Conservation (phyloP, 768 basidiomycete genomes). For the Pleurotus cornucopiae region DNA sequence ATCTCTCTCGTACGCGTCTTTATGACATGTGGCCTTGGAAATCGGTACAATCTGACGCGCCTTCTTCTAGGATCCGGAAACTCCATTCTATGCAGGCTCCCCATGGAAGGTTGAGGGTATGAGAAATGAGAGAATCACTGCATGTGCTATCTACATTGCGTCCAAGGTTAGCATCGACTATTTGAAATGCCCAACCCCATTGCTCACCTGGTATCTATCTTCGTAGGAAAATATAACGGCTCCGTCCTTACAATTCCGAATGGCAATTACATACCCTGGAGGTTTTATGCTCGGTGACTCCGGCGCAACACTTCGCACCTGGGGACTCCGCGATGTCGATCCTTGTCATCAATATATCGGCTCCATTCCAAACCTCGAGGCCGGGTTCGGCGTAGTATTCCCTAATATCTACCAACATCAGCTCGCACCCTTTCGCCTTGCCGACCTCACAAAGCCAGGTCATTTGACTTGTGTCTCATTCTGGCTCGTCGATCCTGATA, state of each 20-base stretch:
- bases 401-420: conserved; percentile 56
- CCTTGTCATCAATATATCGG: conserved; percentile 47
- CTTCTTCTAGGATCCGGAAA: conserved; percentile 24
- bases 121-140: conserved; percentile 47
- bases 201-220: neutral
- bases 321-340: conserved; percentile 44
- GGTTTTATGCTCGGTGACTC: conserved; percentile 39
- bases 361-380: conserved; percentile 24
- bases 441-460: conserved; percentile 36
- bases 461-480: conserved; percentile 38
- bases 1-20: conserved; percentile 33
- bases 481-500: conserved; percentile 46
- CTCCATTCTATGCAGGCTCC: conserved; percentile 26
- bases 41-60: conserved; percentile 4
- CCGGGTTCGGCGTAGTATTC: conserved; percentile 39
- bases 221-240: conserved; percentile 39
- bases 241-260: conserved; percentile 38
- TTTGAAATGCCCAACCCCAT: neutral
- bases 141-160: conserved; percentile 38
- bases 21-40: neutral
- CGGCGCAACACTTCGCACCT: conserved; percentile 43
- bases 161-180: conserved; percentile 28
- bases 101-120: conserved; percentile 52
- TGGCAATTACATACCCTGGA: conserved; percentile 46
- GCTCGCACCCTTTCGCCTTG: conserved; percentile 33